Base-by-base conservation (phyloP, 495 filamentous ascomycete genomes). In the Hypoxylon fragiforme region DNA sequence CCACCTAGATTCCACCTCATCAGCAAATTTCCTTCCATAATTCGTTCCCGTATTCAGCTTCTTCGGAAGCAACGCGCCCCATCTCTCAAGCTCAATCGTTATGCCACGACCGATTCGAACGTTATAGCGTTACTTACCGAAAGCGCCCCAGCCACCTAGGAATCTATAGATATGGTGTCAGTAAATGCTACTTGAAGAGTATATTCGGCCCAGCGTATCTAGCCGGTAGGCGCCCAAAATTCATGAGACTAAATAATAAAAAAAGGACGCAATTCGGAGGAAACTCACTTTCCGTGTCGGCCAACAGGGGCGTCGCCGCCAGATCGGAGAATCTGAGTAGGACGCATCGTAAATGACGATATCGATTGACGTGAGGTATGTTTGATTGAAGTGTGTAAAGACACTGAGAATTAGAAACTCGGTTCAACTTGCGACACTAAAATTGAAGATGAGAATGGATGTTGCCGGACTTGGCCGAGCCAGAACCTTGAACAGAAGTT, bases 71-170 rank as follows among this genome's bases (percentile, higher is more conserved):
- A n/a, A n/a, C n/a, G 34, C 8, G 5, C 7, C 13, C 34, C 3
- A n/a, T 37, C 7, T 6, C 8, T 37, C 4, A 3, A n/a, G 5
- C 4, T 3, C 8, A 37, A 16, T 9, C 6, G 11, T 36, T 14
- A 22, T 12, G 15, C 28, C 9, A 12, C 19, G n/a, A n/a, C 36
- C 28, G 16, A 37, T 26, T 5, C 14, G 18, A 8, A 39, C 39
- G 2, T 38, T 26, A 41, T 50, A 39, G 42, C 38, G 24, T n/a
- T 54, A 83, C 84, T 75, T 83, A 94, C 90, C 92, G 51, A 97
- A 73, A 65, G 77, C 77, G 63, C 92, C 92, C 92, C 92, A 97
- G 68, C 66, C 69, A 66, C 92, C 94, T 38, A 95, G 74, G 73
- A 77, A 97, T 54, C 92, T 96, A 67, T 62, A 57, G n/a, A 74